Conservation (phyloP, 345 rosid genomes). For the Noccaea caerulescens region DNA sequence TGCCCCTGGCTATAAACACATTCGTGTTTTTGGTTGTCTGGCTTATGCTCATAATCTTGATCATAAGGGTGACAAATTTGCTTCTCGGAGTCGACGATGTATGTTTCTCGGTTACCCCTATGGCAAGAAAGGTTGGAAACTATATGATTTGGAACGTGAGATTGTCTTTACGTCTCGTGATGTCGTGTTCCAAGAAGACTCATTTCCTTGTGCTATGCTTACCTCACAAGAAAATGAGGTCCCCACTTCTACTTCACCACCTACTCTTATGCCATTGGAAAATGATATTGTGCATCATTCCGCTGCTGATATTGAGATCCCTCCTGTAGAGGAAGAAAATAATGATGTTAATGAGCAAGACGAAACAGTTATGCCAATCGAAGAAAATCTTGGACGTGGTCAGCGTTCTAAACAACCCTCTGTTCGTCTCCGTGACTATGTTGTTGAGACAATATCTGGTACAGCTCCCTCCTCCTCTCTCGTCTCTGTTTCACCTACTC, state of each 20-base stretch:
- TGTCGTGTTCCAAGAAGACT: background rate
- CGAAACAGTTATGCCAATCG: no score
- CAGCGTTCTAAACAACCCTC: no score
- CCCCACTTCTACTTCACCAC: no score
- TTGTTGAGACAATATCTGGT: no score
- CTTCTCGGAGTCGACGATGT: background rate
- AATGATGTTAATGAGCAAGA: no score
- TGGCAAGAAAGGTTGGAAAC: slow-evolving; percentile 1
- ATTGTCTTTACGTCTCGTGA: background rate
- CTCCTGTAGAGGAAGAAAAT: no score
- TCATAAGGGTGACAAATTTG: slow-evolving; percentile 3
- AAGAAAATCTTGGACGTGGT: no score
- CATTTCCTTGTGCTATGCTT: background rate
- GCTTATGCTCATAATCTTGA: background rate
- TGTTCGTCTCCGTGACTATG: no score
- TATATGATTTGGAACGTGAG: background rate
- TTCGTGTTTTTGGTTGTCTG: background rate
- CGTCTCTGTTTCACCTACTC: no score
- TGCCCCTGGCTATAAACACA: background rate
- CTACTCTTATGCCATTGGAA: background rate
- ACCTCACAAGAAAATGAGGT: background rate
- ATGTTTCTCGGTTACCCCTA: background rate
- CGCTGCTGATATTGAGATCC: no score
- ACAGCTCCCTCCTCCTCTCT: no score
- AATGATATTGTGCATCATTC: background rate